Conservation (phyloP, 1,284 basidiomycete genomes). For the Phylloboletellus chloephorus region DNA sequence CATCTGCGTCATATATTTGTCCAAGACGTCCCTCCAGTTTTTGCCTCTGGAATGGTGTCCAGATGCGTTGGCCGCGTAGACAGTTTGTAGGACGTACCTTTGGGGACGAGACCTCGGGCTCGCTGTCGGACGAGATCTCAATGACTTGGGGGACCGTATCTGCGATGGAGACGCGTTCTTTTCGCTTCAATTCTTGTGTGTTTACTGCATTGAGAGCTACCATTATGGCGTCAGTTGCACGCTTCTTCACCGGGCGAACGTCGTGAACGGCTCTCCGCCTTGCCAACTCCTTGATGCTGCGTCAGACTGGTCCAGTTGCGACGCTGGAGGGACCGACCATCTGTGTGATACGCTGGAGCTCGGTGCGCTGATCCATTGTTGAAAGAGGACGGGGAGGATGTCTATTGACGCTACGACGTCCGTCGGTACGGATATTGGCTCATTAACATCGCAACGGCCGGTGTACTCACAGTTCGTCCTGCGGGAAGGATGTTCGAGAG, state of each 20-base stretch:
- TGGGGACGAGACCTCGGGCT: constrained; percentile 18
- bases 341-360: constrained; percentile 26
- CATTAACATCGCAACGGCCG: not conserved
- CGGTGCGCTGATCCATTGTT: constrained; percentile 12
- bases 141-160: constrained; percentile 16
- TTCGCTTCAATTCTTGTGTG: constrained; percentile 22
- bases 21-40: constrained; percentile 7
- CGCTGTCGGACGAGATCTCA: constrained; percentile 30
- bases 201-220: constrained; percentile 14
- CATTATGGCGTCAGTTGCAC: constrained; percentile 17
- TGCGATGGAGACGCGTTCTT: constrained; percentile 5
- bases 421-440: not conserved
- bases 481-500: constrained; percentile 1
- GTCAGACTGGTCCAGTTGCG: constrained; percentile 8
- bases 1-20: not conserved
- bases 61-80: not conserved
- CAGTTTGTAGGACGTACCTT: constrained; percentile 18
- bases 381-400: not conserved
- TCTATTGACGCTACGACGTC: not conserved
- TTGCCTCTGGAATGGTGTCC: constrained; percentile 17
- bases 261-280: constrained; percentile 15
- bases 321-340: constrained; percentile 12
- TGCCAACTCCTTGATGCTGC: constrained; percentile 19
- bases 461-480: constrained; percentile 13
- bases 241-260: constrained; percentile 19